Conservation (phyloP, 768 basidiomycete species). For the Termitomyces sp. region DNA sequence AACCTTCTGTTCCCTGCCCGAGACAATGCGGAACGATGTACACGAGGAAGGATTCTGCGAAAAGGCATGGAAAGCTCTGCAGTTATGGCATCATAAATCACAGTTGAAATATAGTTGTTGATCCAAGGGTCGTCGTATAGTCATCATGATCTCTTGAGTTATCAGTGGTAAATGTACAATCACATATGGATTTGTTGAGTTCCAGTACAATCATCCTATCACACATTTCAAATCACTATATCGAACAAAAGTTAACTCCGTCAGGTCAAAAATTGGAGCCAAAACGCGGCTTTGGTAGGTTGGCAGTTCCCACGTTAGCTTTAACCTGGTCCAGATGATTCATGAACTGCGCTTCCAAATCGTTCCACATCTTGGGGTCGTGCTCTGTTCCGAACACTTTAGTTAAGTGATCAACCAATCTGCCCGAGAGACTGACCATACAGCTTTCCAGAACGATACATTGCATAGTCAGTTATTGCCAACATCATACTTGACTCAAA, state of each 20-base stretch:
- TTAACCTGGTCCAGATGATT: slow-evolving; percentile 54
- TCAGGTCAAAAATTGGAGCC: background rate
- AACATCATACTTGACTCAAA: slow-evolving; percentile 60
- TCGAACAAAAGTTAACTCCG: background rate
- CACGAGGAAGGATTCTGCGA: slow-evolving; percentile 12
- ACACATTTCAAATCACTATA: background rate
- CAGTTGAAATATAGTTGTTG: background rate
- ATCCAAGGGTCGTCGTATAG: background rate
- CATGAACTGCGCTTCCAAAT: slow-evolving; percentile 51
- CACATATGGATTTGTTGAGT: background rate
- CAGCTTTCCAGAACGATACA: slow-evolving; percentile 51
- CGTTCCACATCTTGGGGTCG: slow-evolving; percentile 57
- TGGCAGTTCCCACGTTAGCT: slow-evolving; percentile 35
- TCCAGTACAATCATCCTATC: background rate
- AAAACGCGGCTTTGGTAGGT: slow-evolving; percentile 18
- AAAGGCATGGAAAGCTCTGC: slow-evolving; percentile 8
- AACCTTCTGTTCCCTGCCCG: slow-evolving; percentile 9
- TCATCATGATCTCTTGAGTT: too few species aligned
- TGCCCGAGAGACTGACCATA: slow-evolving; percentile 34
- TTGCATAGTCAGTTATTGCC: slow-evolving; percentile 59
- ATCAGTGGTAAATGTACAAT: too few species aligned
- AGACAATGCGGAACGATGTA: slow-evolving; percentile 9
- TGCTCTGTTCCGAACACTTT: background rate
- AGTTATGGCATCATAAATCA: background rate
- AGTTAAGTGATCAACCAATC: background rate